Evolutionary conservation across 179 eudicot species (phyloP).

Genomic region (Silene coronaria): DNA sequence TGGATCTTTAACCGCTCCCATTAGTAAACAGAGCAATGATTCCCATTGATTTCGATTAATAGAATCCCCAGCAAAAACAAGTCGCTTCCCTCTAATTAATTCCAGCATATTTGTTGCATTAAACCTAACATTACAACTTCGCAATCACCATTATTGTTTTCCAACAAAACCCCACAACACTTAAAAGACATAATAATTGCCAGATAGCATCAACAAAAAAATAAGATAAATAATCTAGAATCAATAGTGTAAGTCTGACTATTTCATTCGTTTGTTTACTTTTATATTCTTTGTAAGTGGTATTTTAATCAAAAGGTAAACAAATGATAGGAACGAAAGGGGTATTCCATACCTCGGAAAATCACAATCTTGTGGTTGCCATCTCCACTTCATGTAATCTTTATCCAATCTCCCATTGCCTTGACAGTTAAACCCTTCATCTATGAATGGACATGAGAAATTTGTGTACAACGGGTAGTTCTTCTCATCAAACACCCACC

Average conservation of each 20-base stretch:
- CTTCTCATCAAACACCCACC: constrained; percentile 76
- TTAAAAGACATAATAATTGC: neutral
- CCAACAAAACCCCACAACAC: neutral
- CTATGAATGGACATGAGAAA: constrained; percentile 72
- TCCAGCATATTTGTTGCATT: constrained; percentile 81
- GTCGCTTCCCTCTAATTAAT: constrained; percentile 73
- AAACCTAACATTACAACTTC: constrained; percentile 41
- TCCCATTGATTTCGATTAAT: constrained; percentile 97
- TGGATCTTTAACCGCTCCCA: constrained; percentile 75
- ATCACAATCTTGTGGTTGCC: constrained; percentile 84
- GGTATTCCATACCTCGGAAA: constrained; percentile 53
- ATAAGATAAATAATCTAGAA: too few species aligned
- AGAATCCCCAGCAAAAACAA: constrained; percentile 93
- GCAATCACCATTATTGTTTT: constrained; percentile 8
- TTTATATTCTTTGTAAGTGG: too few species aligned
- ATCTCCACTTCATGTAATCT: constrained; percentile 86
- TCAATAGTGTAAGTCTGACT: neutral
- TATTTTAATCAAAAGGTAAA: too few species aligned
- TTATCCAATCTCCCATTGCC: constrained; percentile 74
- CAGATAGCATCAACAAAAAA: neutral
- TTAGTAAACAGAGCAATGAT: constrained; percentile 81
- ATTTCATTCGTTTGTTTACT: neutral
- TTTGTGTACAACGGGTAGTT: constrained; percentile 70
- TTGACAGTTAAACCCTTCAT: constrained; percentile 82
- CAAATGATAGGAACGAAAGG: neutral